A percentile compares a stretch with the other conserved stretches of the same genome.
Evolutionary conservation across 768 basidiomycete species (phyloP).

Genomic region (Mycena kentingensis): DNA sequence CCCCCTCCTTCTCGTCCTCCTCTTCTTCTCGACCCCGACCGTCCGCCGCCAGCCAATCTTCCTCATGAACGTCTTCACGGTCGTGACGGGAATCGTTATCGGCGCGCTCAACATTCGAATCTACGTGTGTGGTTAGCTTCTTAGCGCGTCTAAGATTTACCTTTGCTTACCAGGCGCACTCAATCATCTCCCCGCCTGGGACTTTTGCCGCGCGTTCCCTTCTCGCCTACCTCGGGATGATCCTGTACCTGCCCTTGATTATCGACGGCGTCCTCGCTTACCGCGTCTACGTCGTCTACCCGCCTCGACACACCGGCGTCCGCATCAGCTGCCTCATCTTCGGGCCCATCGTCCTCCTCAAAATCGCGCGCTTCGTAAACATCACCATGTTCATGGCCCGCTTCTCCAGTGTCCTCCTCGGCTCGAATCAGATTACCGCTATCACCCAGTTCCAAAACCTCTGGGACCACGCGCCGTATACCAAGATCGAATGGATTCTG

Average conservation of each 20-base stretch:
- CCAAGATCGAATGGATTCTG: constrained; percentile 34
- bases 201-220: constrained; percentile 19
- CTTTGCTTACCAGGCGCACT: not conserved
- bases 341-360: constrained; percentile 30
- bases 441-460: not conserved
- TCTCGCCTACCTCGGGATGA: constrained; percentile 27
- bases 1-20: constrained; percentile 34
- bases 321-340: constrained; percentile 25
- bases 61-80: constrained; percentile 33
- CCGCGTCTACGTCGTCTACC: constrained; percentile 39
- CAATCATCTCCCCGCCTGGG: constrained; percentile 21
- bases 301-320: constrained; percentile 22
- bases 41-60: constrained; percentile 34
- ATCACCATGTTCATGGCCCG: constrained; percentile 20
- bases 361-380: constrained; percentile 29
- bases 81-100: constrained; percentile 28
- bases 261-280: constrained; percentile 42
- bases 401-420: constrained; percentile 1
- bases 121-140: constrained; percentile 7
- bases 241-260: constrained; percentile 34
- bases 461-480: constrained; percentile 19
- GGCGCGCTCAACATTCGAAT: constrained; percentile 28
- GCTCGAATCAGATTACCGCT: not conserved
- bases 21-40: constrained; percentile 33
- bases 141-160: not conserved